Evolutionary conservation across 768 basidiomycete species (phyloP).

Genomic region (Fomitopsis pulvina): DNA sequence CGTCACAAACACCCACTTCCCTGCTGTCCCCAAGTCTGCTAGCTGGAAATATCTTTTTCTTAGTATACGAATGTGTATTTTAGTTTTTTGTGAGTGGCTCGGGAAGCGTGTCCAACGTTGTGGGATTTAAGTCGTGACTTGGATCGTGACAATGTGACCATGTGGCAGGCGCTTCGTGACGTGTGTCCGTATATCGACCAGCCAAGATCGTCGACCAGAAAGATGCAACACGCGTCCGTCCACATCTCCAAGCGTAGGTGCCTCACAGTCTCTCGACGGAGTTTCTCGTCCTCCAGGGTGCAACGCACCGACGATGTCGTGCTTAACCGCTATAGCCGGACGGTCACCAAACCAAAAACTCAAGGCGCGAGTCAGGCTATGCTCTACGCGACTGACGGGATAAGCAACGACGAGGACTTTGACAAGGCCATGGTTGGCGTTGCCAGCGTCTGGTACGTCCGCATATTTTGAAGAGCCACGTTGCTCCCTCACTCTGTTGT

Average conservation of each 20-base stretch:
- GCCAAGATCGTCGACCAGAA: neutral
- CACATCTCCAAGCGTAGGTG: slow-evolving; percentile 6
- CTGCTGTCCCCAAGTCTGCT: no score
- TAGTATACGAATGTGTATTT: no score
- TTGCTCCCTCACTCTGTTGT: slow-evolving; percentile 9
- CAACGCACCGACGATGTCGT: slow-evolving; percentile 21
- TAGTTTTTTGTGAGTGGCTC: no score
- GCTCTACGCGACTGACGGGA: slow-evolving; percentile 97
- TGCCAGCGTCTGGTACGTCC: slow-evolving; percentile 86
- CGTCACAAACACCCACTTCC: no score
- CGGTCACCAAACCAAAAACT: slow-evolving; percentile 85
- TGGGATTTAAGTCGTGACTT: no score
- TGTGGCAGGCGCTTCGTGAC: neutral
- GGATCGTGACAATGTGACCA: no score
- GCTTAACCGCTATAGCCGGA: slow-evolving; percentile 64
- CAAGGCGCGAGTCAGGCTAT: slow-evolving; percentile 99
- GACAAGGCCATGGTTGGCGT: slow-evolving; percentile 97
- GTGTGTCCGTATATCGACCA: neutral
- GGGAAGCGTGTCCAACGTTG: no score
- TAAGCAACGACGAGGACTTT: slow-evolving; percentile 76
- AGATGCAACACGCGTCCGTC: slow-evolving; percentile 9
- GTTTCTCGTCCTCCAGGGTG: slow-evolving; percentile 10
- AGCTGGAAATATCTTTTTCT: no score
- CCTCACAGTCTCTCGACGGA: slow-evolving; percentile 10
- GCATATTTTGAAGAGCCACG: slow-evolving; percentile 3